phyloP scores from a whole-genome alignment of 1,284 basidiomycete species.

The Fistulina hepatica region DNA sequence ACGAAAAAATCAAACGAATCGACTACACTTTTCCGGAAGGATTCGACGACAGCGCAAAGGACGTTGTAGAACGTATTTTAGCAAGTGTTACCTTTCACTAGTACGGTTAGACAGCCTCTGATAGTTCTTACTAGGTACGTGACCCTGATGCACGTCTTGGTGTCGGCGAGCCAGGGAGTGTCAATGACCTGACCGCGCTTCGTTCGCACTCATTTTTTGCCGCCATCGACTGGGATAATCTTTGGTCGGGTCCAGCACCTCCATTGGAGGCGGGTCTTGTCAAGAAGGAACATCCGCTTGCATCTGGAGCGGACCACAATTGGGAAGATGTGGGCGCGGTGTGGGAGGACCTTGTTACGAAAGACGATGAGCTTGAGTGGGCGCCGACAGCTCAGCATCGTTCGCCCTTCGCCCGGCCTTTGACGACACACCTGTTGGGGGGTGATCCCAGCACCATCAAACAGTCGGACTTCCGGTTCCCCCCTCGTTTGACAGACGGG shows the following conservation, averaged over 20 bases:
- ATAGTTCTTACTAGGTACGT: slow-evolving; percentile 36
- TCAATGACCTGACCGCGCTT: slow-evolving; percentile 46
- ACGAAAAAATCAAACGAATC: slow-evolving; percentile 68
- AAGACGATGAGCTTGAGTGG: slow-evolving; percentile 35
- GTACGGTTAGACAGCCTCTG: neutral
- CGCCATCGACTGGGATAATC: slow-evolving; percentile 52
- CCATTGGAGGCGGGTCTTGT: slow-evolving; percentile 44
- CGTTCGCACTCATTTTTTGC: slow-evolving; percentile 71
- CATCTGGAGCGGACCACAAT: slow-evolving; percentile 22
- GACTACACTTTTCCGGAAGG: slow-evolving; percentile 66
- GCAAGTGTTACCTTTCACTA: slow-evolving; percentile 13
- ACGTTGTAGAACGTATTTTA: slow-evolving; percentile 59
- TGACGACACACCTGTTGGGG: slow-evolving; percentile 7
- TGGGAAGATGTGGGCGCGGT: slow-evolving; percentile 41
- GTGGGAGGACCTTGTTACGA: slow-evolving; percentile 44
- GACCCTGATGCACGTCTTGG: slow-evolving; percentile 67
- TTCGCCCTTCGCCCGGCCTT: slow-evolving; percentile 16
- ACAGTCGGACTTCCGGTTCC: neutral
- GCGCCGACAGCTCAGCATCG: slow-evolving; percentile 34
- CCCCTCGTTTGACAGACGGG: neutral
- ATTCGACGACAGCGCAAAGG: slow-evolving; percentile 59
- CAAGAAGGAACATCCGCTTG: slow-evolving; percentile 32
- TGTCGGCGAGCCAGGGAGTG: slow-evolving; percentile 38
- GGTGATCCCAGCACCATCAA: slow-evolving; percentile 7
- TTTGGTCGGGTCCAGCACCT: slow-evolving; percentile 66